A percentile compares a stretch with the other conserved stretches of the same genome.
phyloP scores from a whole-genome alignment of 1,284 basidiomycete species.

The Apiotrichum siamense region DNA sequence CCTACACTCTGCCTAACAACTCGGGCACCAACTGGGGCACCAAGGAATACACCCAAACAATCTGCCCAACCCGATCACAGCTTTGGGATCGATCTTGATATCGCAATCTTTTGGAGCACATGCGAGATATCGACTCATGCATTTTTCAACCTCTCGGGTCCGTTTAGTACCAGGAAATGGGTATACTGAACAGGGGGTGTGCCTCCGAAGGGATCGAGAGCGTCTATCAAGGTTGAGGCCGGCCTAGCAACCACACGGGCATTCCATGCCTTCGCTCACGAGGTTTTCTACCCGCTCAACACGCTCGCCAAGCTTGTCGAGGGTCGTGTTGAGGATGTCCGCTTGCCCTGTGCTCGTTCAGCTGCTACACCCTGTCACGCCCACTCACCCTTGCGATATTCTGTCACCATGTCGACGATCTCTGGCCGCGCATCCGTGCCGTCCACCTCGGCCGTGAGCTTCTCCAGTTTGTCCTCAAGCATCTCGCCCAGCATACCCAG shows the following conservation, averaged over 20 bases:
- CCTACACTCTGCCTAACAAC: too few species aligned
- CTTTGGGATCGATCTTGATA: too few species aligned
- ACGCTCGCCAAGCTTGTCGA: conserved; percentile 28
- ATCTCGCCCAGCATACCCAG: conserved; percentile 58
- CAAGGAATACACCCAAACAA: too few species aligned
- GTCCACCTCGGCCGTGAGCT: conserved; percentile 48
- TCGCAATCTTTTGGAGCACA: too few species aligned
- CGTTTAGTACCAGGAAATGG: neutral
- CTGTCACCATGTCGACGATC: conserved; percentile 26
- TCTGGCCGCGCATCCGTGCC: conserved; percentile 25
- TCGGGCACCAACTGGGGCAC: too few species aligned
- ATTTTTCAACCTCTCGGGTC: too few species aligned
- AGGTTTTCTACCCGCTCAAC: conserved; percentile 32
- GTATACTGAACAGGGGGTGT: neutral
- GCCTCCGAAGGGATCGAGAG: too few species aligned
- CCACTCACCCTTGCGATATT: conserved; percentile 33
- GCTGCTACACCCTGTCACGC: neutral
- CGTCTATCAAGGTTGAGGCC: neutral
- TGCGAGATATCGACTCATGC: too few species aligned
- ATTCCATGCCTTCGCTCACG: conserved; percentile 32
- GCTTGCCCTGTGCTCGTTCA: conserved; percentile 22
- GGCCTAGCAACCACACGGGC: conserved; percentile 29
- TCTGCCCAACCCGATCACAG: too few species aligned
- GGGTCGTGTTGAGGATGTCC: conserved; percentile 26
- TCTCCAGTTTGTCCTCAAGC: conserved; percentile 55